Evolutionary conservation across 2,329 filamentous ascomycete genomes (phyloP), one percentile per base, ranked within the genome.

Genomic region (Fusarium torreyae): DNA sequence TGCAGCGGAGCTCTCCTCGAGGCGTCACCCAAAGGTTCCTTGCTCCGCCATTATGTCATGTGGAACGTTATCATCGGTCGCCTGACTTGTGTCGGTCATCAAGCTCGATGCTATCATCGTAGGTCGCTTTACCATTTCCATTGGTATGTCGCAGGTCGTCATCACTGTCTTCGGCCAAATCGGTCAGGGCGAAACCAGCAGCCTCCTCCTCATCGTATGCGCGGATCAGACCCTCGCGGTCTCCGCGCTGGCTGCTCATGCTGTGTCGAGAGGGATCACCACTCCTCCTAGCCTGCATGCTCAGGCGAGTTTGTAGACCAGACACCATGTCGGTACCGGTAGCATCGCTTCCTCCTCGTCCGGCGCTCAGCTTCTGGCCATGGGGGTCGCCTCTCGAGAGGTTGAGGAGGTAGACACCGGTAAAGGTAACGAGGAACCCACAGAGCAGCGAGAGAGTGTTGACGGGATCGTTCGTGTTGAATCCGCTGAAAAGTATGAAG

Each of bases 341-440:
- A 49, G 91, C 92, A 77, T 97, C 93, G 51, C 90, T 87, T 62
- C 88, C 86, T 71, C 86, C 78, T 45, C 82, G 89, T 55, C 88
- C 87, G 54, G 88, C 87, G 36, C 92, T 83, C 69, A 91, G 79
- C 61, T 87, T 88, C 60, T 86, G 89, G 52, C 94, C 94, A 75
- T 97, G 90, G 2, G 96, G 94, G 76, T 99, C 96, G 70, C 91
- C 88, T 75, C 96, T 91, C 1, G 95, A 98, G n/a, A 99, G 89
- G 77, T 98, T 98, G 72, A 98, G 88, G 7, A 98, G 88, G 80
- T 98, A 98, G 54, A 98, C 95, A 28, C 95, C 95, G 5, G 94
- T 92, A 79, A 98, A 98, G 64, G 97, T 98, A 70, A 96, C 90
- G 61, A 98, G 88, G 83, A 98, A 98, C 62, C 95, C 95, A 78